Percentiles rank a stretch among this genome's conserved stretches.
Conservation (phyloP, 2,329 filamentous ascomycete genomes). For the Fusarium aywerte region DNA sequence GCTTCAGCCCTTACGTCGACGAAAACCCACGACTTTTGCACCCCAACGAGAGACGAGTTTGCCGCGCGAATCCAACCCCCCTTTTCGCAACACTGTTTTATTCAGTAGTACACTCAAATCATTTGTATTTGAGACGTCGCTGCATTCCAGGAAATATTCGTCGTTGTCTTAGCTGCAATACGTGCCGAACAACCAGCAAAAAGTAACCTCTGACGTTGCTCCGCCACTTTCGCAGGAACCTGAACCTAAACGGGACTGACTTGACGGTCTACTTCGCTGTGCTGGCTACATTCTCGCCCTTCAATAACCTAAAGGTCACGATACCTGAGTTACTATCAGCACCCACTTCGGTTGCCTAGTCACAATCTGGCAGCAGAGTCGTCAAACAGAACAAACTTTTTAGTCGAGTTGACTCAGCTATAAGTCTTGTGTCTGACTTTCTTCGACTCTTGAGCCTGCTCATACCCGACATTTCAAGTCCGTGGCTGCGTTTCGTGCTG, state of each 20-base stretch:
- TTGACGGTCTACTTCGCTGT: constrained; percentile 41
- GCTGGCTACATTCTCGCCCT: constrained; percentile 31
- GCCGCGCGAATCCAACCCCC: constrained; percentile 9
- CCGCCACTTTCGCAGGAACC: constrained; percentile 33
- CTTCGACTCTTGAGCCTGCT: background rate
- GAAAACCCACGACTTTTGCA: constrained; percentile 33
- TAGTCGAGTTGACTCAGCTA: constrained; percentile 2
- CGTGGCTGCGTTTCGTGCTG: constrained; percentile 11
- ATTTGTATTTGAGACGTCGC: constrained; percentile 10
- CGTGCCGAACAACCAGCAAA: constrained; percentile 21
- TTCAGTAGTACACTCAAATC: constrained; percentile 11
- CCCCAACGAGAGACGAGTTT: constrained; percentile 29
- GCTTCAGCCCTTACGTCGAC: constrained; percentile 32
- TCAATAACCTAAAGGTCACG: no score
- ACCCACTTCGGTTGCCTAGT: constrained; percentile 27
- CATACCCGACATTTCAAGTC: constrained; percentile 21
- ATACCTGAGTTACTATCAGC: constrained; percentile 3
- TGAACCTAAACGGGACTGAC: background rate
- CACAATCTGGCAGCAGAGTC: constrained; percentile 8
- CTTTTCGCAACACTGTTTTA: constrained; percentile 15
- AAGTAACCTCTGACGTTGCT: constrained; percentile 40
- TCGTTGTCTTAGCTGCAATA: constrained; percentile 15
- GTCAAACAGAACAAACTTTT: constrained; percentile 14
- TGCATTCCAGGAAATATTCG: background rate
- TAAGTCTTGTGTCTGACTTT: background rate